Percentiles rank a stretch among this genome's conserved stretches.
These are phyloP conservation scores for Oenanthe sinensis DNA, from an alignment of 129 eudicot species.

Conservation along the genomic window DNA sequence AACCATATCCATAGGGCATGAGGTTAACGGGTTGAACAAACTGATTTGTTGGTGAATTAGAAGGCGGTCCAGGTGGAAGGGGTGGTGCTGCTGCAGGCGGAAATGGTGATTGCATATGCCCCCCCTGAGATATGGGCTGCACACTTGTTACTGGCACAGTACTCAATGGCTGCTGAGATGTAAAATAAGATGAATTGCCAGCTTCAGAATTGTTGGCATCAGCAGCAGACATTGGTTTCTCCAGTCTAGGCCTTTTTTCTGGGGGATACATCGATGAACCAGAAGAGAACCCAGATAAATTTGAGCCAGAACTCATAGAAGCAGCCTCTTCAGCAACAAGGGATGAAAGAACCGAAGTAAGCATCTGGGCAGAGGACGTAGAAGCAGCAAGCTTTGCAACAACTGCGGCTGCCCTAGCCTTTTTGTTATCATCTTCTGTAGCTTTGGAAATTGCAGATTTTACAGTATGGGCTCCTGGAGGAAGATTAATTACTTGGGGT, in stretches of 20 bases:
- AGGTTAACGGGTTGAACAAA: conserved; percentile 38
- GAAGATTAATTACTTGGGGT: conserved; percentile 2
- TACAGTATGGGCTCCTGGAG: conserved; percentile 27
- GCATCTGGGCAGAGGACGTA: conserved; percentile 85
- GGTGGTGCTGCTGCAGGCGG: conserved; percentile 44
- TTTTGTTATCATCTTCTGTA: conserved; percentile 63
- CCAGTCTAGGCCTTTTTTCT: conserved; percentile 56
- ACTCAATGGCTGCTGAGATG: conserved; percentile 17
- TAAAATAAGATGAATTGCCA: conserved; percentile 25
- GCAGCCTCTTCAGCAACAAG: conserved; percentile 91
- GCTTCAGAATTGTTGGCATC: conserved; percentile 35
- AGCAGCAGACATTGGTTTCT: conserved; percentile 32
- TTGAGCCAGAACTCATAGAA: conserved; percentile 42
- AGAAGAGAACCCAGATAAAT: conserved; percentile 32
- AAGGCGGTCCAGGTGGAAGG: conserved; percentile 22
- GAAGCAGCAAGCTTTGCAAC: conserved; percentile 94
- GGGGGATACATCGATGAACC: conserved; percentile 37
- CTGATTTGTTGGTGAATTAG: conserved; percentile 40
- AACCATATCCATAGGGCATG: conserved; percentile 49
- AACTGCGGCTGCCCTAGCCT: conserved; percentile 77
- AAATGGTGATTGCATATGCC: conserved; percentile 41
- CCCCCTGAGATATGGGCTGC: conserved; percentile 25
- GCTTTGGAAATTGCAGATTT: conserved; percentile 28
- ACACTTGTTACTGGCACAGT: conserved; percentile 20
- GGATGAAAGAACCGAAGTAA: conserved; percentile 72